Percentiles rank a stretch among this genome's conserved stretches.
phyloP scores from a whole-genome alignment of 371 early-diverging fungal species.

The Scutellospora calospora region DNA sequence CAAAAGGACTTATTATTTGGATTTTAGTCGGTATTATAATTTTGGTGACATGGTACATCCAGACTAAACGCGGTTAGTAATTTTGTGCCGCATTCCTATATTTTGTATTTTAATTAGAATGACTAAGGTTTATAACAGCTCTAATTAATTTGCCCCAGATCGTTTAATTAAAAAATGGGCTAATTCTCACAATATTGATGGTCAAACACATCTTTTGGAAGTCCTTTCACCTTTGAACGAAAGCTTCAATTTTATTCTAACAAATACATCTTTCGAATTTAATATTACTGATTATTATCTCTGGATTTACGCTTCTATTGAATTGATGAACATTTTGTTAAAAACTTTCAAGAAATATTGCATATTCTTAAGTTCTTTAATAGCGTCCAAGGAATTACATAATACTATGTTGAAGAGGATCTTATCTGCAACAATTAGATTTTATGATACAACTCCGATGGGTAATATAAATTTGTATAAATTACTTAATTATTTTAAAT shows the following conservation, averaged over 20 bases:
- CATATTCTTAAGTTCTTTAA: slow-evolving; percentile 57
- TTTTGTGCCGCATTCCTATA: too few relatives aligned
- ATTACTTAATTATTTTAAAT: too few relatives aligned
- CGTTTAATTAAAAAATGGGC: slow-evolving; percentile 23
- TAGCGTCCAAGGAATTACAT: slow-evolving; percentile 59
- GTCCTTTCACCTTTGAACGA: neutral
- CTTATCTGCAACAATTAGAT: slow-evolving; percentile 75
- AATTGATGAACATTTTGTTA: slow-evolving; percentile 45
- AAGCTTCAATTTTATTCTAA: too few relatives aligned
- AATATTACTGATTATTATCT: slow-evolving; percentile 50
- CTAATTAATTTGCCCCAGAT: neutral
- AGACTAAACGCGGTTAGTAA: too few relatives aligned
- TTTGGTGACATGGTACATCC: too few relatives aligned
- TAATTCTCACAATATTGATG: neutral
- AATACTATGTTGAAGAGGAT: slow-evolving; percentile 58
- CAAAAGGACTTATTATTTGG: slow-evolving; percentile 65
- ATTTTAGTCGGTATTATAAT: slow-evolving; percentile 44
- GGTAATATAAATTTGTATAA: slow-evolving; percentile 55
- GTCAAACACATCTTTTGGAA: too few relatives aligned
- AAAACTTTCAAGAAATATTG: slow-evolving; percentile 49
- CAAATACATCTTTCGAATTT: neutral
- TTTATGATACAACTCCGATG: slow-evolving; percentile 87
- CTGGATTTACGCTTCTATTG: slow-evolving; percentile 46
- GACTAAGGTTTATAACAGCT: too few relatives aligned
- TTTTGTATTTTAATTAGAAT: too few relatives aligned